These are phyloP conservation scores for Haplosporangium sp. DNA, from an alignment of 371 early-diverging fungal genomes.

Conservation along the genomic window DNA sequence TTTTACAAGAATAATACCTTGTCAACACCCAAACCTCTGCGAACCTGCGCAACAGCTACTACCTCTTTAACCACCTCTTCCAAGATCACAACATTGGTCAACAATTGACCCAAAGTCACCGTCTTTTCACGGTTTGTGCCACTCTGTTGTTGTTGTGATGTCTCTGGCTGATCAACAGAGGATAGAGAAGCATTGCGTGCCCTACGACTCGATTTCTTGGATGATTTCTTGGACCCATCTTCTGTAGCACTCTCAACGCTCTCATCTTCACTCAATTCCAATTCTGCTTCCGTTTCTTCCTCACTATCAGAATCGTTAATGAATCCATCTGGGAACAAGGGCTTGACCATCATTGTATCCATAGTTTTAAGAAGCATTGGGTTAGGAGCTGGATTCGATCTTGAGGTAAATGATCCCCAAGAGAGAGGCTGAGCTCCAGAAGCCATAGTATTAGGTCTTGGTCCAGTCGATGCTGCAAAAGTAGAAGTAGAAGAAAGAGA, in stretches of 20 bases:
- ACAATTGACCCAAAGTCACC: slow-evolving; percentile 72
- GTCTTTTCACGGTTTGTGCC: slow-evolving; percentile 58
- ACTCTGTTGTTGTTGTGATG: not conserved
- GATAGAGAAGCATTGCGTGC: slow-evolving; percentile 19
- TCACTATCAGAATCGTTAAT: slow-evolving; percentile 66
- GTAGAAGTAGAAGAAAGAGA: not conserved
- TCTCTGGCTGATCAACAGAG: slow-evolving; percentile 7
- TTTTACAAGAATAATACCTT: slow-evolving; percentile 64
- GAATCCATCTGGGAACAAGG: slow-evolving; percentile 71
- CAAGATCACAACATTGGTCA: slow-evolving; percentile 91
- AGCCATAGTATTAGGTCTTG: not conserved
- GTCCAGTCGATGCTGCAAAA: slow-evolving; percentile 12
- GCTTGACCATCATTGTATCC: slow-evolving; percentile 63
- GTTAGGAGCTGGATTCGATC: slow-evolving; percentile 15
- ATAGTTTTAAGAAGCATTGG: slow-evolving; percentile 43
- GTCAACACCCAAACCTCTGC: slow-evolving; percentile 83
- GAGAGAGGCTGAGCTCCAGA: slow-evolving; percentile 20
- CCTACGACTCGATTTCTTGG: slow-evolving; percentile 21
- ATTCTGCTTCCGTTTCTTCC: slow-evolving; percentile 60
- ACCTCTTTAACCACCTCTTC: slow-evolving; percentile 94
- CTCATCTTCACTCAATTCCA: slow-evolving; percentile 63
- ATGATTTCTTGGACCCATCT: slow-evolving; percentile 58
- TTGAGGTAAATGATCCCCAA: slow-evolving; percentile 18
- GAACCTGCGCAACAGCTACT: slow-evolving; percentile 85
- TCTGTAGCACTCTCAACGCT: slow-evolving; percentile 59